phyloP scores from a whole-genome alignment of 2,329 filamentous ascomycete species.

The Cladosporium phlei region DNA sequence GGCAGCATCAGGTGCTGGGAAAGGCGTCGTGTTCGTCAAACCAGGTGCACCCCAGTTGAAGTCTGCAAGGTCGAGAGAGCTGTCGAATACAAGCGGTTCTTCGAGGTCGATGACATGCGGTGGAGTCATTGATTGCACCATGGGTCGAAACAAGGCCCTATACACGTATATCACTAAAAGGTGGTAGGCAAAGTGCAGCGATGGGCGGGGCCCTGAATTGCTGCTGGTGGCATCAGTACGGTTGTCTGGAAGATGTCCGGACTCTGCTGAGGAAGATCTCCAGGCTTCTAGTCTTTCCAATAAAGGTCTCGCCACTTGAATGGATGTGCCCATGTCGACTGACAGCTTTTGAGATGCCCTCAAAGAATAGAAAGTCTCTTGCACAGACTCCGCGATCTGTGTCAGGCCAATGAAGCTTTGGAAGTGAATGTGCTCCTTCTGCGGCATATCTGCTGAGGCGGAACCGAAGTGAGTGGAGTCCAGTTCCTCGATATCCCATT shows the following conservation, averaged over 20 bases:
- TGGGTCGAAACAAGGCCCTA: slow-evolving; percentile 2
- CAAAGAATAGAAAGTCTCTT: slow-evolving; percentile 3
- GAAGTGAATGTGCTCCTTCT: neutral
- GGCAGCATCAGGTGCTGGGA: neutral
- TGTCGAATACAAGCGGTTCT: neutral
- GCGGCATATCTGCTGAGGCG: neutral
- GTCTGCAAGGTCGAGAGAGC: neutral
- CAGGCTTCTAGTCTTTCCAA: neutral
- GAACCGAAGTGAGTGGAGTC: neutral
- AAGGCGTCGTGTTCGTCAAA: neutral
- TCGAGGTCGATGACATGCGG: slow-evolving; percentile 9
- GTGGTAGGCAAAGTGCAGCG: slow-evolving; percentile 1
- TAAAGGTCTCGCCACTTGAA: slow-evolving; percentile 3
- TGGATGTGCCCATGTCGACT: slow-evolving; percentile 1
- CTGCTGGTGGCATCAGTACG: neutral
- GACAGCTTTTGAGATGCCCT: slow-evolving; percentile 6
- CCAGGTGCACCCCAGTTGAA: slow-evolving; percentile 5
- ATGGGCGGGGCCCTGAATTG: neutral
- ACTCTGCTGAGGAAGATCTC: neutral
- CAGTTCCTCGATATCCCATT: slow-evolving; percentile 10
- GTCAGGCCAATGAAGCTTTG: slow-evolving; percentile 1
- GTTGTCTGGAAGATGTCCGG: neutral
- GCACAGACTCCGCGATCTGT: slow-evolving; percentile 1
- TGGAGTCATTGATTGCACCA: slow-evolving; percentile 1
- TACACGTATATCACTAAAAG: slow-evolving; percentile 6